Evolutionary conservation across 306 rosid genomes (phyloP), one percentile per base, ranked within the genome.

Genomic region (Cucurbita ficifolia): DNA sequence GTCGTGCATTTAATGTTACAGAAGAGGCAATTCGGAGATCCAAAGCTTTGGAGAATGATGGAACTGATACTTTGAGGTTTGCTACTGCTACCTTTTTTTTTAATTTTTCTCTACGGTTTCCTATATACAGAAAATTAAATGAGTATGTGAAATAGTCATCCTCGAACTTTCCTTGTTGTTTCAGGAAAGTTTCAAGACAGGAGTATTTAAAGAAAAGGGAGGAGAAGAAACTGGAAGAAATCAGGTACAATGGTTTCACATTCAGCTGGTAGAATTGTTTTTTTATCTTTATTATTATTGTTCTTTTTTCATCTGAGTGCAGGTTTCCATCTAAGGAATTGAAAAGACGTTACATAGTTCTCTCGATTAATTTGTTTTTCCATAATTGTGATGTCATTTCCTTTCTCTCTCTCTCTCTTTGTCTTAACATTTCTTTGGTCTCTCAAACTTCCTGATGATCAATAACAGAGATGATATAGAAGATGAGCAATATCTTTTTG

Each of bases 121-220:
- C 16, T 50, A 5, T 50, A 5, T 43, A 48, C 42, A 21, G 73
- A 67, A 45, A 68, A 7, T 69, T 48, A 24, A 69, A 45, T 0
- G 40, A 46, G 57, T 46, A 68, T 46, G 24, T 24, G 18, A 69
- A 63, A 63, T 40, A 39, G 29, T 63, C 61, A 76, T 36, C 18
- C 22, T 59, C 42, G 35, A 50, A 19, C 19, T 74, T 48, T 62
- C 53, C 62, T 49, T 76, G 57, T 48, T 78, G 79, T 58, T 83
- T 74, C 92, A 94, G 96, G 84, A 83, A 84, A 81, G 81, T 85
- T 79, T 91, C 99, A 77, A 86, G 97, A 79, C 95, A 84, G 76
- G 99, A 91, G 74, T 94, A 94, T 78, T 79, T 91, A 56, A 94
- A 89, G 84, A 94, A 94, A 84, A 89, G 99, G 81, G 92, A 91